Evolutionary conservation across 768 basidiomycete species (phyloP).

Genomic region (Pleurotus giganteus): DNA sequence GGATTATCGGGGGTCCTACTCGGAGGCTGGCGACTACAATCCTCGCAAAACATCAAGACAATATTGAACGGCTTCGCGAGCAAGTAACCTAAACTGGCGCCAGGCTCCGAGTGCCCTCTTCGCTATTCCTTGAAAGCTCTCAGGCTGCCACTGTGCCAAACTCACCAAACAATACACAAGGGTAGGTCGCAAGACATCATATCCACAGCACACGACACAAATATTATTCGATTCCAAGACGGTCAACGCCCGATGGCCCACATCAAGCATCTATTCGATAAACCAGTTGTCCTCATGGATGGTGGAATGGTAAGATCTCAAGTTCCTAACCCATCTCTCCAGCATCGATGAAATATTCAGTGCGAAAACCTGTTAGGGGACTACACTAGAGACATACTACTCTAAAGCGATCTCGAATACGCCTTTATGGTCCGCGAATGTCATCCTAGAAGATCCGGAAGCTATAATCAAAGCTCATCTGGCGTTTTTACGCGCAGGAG

Average conservation of each 20-base stretch:
- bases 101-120: no score
- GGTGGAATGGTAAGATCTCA: slow-evolving; percentile 42
- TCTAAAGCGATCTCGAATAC: slow-evolving; percentile 46
- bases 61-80: no score
- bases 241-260: slow-evolving; percentile 7
- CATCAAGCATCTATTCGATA: slow-evolving; percentile 1
- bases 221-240: no score
- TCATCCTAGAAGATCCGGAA: slow-evolving; percentile 51
- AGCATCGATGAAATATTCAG: neutral
- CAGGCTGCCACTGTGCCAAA: no score
- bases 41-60: no score
- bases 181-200: no score
- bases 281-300: slow-evolving; percentile 30
- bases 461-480: slow-evolving; percentile 58
- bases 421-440: slow-evolving; percentile 72
- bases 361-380: slow-evolving; percentile 45
- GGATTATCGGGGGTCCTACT: no score
- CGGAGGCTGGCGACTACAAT: no score
- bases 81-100: no score
- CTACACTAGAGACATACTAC: slow-evolving; percentile 54
- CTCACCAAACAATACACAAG: no score
- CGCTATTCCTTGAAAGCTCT: no score
- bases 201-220: no score
- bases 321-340: neutral
- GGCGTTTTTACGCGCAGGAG: slow-evolving; percentile 63